These are phyloP conservation scores for Podila epicladia DNA, from an alignment of 192 early-diverging fungal genomes.

Conservation along the genomic window DNA sequence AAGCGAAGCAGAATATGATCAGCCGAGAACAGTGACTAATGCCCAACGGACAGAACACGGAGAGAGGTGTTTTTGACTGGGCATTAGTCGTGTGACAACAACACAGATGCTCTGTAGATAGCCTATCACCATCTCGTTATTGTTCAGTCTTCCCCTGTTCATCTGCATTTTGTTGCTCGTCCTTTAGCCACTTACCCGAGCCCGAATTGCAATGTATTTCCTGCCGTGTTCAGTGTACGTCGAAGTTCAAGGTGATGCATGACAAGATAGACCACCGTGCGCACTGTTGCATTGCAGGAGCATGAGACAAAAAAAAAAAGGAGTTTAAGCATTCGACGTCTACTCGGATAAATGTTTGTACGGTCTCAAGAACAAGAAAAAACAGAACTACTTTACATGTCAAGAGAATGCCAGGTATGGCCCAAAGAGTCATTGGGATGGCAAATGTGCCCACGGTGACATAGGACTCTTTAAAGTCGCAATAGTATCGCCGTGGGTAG, in stretches of 20 bases:
- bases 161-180: neutral
- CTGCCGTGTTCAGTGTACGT: slow-evolving; percentile 6
- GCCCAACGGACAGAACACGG: neutral
- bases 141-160: no score
- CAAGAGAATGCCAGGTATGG: slow-evolving; percentile 11
- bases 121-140: no score
- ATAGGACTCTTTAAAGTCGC: slow-evolving; percentile 12
- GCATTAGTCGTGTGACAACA: no score
- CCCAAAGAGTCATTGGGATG: slow-evolving; percentile 18
- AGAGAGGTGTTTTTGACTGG: no score
- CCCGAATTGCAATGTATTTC: neutral
- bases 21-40: slow-evolving; percentile 34
- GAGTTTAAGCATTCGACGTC: neutral
- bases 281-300: slow-evolving; percentile 1
- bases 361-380: neutral
- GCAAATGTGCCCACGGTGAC: slow-evolving; percentile 18
- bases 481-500: slow-evolving; percentile 25
- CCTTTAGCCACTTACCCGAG: slow-evolving; percentile 6
- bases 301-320: neutral
- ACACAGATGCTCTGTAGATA: no score
- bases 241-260: slow-evolving; percentile 8
- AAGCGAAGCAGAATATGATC: slow-evolving; percentile 16
- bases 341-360: no score
- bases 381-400: slow-evolving; percentile 7
- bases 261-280: slow-evolving; percentile 5